phyloP scores from a whole-genome alignment of 2,329 filamentous ascomycete genomes.

The Aureobasidium sp. region DNA sequence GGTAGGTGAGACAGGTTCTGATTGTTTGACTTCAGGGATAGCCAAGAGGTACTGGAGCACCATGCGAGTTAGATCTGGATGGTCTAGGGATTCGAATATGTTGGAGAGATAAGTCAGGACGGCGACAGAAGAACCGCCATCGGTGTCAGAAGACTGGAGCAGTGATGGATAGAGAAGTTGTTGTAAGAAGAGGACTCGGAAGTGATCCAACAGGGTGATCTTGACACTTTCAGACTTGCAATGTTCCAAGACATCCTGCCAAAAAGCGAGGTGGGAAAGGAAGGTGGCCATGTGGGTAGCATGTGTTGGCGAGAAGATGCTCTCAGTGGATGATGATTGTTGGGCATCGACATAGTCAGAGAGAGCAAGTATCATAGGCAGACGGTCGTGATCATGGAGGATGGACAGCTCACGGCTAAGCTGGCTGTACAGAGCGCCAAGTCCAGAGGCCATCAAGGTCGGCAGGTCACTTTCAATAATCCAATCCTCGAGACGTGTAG shows the following conservation, averaged over 20 bases:
- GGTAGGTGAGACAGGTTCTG: conserved; percentile 46
- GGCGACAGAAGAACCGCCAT: conserved; percentile 92
- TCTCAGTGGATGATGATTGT: conserved; percentile 64
- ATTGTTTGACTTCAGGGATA: conserved; percentile 54
- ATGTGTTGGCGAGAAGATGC: conserved; percentile 67
- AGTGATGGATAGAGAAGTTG: conserved; percentile 94
- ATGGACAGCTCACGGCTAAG: conserved; percentile 72
- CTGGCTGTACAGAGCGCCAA: conserved; percentile 71
- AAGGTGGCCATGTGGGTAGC: conserved; percentile 88
- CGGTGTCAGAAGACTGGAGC: conserved; percentile 91
- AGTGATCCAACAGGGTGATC: conserved; percentile 89
- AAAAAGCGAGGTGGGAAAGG: conserved; percentile 88
- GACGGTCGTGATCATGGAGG: conserved; percentile 62
- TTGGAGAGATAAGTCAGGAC: conserved; percentile 88
- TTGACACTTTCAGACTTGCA: conserved; percentile 89
- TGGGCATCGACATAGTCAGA: conserved; percentile 78
- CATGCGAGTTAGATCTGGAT: conserved; percentile 88
- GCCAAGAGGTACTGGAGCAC: conserved; percentile 89
- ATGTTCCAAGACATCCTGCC: conserved; percentile 96
- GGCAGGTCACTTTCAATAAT: conserved; percentile 94
- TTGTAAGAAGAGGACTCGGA: conserved; percentile 91
- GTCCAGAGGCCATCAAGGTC: conserved; percentile 91
- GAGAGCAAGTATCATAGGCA: conserved; percentile 77
- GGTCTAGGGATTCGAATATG: conserved; percentile 84
- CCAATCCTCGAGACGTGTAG: conserved; percentile 81